Evolutionary conservation across 768 basidiomycete genomes (phyloP), one percentile per base, ranked within the genome.

Genomic region (Trametes villosa): DNA sequence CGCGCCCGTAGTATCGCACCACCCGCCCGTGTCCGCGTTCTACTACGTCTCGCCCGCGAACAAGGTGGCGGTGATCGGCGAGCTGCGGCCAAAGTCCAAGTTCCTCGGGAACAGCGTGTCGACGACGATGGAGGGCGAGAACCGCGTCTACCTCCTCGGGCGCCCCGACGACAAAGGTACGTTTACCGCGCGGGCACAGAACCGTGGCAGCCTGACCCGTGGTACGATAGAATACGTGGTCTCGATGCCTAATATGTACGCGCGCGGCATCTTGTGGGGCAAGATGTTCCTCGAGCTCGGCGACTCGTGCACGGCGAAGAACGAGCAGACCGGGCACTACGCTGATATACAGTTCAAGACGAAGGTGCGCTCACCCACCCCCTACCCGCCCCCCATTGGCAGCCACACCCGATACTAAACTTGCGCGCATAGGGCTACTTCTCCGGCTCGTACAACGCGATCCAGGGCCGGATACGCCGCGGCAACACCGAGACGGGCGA

Each of bases 191-290:
- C 36, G 9, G 26, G 3, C n/a, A 41, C 26, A 29, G n/a, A 45
- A 24, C 36, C 46, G 31, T 51, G 33, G 31, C 24, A 33, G 41
- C 6, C 9, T 38, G 24, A 9, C 22, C 12, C 53, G 42, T 33
- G n/a, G 4, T 36, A 62, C 59, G 38, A 57, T 77, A 89, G 92
- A 91, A 64, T 96, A 95, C 72, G 82, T 89, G 59, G 86, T 94
- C 66, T 88, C 92, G 59, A 97, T 99, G 96, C 97, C 97, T 30
- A 98, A 98, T 79, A 97, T 98, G 90, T 96, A 93, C 71, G 92
- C 90, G 47, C 83, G 92, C 36, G 92, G 92, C 9, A 92, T 93
- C 65, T 76, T 93, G 42, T 94, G 91, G 74, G 91, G 91, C 11
- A 93, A 92, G 81, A 96, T 99, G 95, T 89, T 98, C 27, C 80